Percentiles rank a stretch among this genome's conserved stretches.
phyloP scores from a whole-genome alignment of 73 alveolate genomes.

The Tetrahymena thermophila region DNA sequence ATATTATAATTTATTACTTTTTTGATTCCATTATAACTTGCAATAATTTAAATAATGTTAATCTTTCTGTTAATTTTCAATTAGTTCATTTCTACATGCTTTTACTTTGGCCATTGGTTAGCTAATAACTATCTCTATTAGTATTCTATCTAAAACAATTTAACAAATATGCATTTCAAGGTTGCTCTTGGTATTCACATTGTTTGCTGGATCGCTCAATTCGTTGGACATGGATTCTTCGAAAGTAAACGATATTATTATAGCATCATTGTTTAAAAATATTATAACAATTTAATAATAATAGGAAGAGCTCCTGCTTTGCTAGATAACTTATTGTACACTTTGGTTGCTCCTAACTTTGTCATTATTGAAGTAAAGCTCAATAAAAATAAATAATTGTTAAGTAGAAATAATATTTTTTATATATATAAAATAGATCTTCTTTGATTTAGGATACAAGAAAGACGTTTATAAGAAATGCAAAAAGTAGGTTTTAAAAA shows the following conservation, averaged over 20 bases:
- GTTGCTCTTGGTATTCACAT: constrained; percentile 5
- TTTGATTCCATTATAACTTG: too few species aligned
- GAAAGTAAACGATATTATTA: not conserved
- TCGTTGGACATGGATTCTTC: constrained; percentile 38
- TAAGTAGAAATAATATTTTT: not conserved
- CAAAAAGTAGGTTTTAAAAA: not conserved
- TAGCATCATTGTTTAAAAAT: too few species aligned
- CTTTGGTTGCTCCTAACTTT: constrained; percentile 36
- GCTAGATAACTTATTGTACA: not conserved
- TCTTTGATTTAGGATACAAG: not conserved
- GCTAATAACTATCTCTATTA: not conserved
- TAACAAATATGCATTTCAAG: not conserved
- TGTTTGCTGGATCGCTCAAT: constrained; percentile 27
- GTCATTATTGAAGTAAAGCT: constrained; percentile 14
- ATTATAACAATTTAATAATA: too few species aligned
- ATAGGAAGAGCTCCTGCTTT: constrained; percentile 38
- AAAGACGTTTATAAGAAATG: not conserved
- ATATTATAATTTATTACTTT: too few species aligned
- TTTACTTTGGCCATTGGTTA: not conserved
- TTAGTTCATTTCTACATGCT: not conserved
- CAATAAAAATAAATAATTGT: not conserved
- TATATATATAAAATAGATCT: not conserved
- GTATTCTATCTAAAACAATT: not conserved
- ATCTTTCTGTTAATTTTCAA: not conserved
- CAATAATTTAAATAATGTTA: not conserved